Evolutionary conservation across 1,284 basidiomycete genomes (phyloP), one percentile per base, ranked within the genome.

Genomic region (Takashimella tepidaria): DNA sequence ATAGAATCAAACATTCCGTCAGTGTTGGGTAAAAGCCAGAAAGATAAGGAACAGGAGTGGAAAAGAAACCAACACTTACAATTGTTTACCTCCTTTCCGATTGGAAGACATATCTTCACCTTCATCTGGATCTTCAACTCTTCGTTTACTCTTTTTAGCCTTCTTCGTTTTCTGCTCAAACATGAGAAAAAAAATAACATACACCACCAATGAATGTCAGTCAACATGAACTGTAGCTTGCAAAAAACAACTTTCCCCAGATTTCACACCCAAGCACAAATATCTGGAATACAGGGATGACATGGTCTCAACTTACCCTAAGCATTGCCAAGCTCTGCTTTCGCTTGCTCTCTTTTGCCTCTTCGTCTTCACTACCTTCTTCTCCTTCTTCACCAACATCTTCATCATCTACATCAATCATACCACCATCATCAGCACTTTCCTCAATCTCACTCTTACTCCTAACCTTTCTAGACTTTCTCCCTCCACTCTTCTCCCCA

Each of bases 31-130:
- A 26, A 16, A 40, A 27, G 27, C 2, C 20, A 3, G 2, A 5
- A 46, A 20, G 12, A 44, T 23, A 23, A 26, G 21, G 47, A 22
- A 25, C 11, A n/a, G n/a, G n/a, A n/a, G n/a, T n/a, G n/a, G n/a
- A n/a, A n/a, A n/a, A n/a, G n/a, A n/a, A n/a, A n/a, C n/a, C n/a
- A n/a, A 40, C 3, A 60, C 66, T 50, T 43, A 68, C 66, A 63
- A 70, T 58, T 67, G 61, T 53, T 69, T 68, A 5, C 68, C 69
- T 51, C 62, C 56, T 53, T 67, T 63, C n/a, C 59, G 54, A 31
- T 54, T 56, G n/a, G 59, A 64, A 6, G 41, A 58, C 12, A 53
- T 63, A 20, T 53, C 62, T 19, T 69, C 68, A 27, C 68, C 67
- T 2, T 64, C 69, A 56, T 69, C 69, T 3, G 67, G 67, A 55